phyloP scores from a whole-genome alignment of 2,329 filamentous ascomycete genomes.

The Pyrenophora tritici-repentis region DNA sequence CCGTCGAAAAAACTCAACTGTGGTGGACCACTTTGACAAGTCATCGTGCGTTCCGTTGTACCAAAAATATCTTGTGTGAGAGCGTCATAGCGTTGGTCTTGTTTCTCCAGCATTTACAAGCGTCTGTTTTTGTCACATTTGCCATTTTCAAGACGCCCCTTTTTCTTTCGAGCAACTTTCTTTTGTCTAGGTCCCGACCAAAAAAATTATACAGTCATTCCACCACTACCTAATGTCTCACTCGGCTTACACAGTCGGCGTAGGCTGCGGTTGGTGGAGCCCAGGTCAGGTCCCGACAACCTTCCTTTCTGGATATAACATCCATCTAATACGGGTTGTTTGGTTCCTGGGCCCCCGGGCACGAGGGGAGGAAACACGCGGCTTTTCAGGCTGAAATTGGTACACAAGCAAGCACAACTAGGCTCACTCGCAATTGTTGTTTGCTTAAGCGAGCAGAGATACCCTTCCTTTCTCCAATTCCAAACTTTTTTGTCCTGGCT shows the following conservation, averaged over 20 bases:
- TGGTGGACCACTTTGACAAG: constrained; percentile 17
- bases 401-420: constrained; percentile 36
- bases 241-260: constrained; percentile 12
- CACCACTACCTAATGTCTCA: constrained; percentile 7
- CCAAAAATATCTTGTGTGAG: constrained; percentile 44
- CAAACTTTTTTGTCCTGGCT: constrained; percentile 12
- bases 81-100: constrained; percentile 48
- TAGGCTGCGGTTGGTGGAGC: constrained; percentile 19
- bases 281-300: constrained; percentile 18
- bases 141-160: constrained; percentile 42
- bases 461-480: constrained; percentile 39
- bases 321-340: constrained; percentile 43
- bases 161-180: constrained; percentile 41
- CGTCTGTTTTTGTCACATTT: constrained; percentile 38
- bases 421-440: constrained; percentile 43
- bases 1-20: constrained; percentile 22
- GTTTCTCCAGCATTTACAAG: constrained; percentile 45
- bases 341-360: constrained; percentile 21
- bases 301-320: constrained; percentile 32
- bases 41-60: constrained; percentile 38
- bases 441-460: constrained; percentile 46
- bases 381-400: constrained; percentile 44
- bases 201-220: constrained; percentile 27
- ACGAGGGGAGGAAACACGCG: constrained; percentile 30
- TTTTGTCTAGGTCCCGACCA: constrained; percentile 35